Base-by-base conservation (phyloP, 768 basidiomycete genomes). In the Termitomyces sp. region DNA sequence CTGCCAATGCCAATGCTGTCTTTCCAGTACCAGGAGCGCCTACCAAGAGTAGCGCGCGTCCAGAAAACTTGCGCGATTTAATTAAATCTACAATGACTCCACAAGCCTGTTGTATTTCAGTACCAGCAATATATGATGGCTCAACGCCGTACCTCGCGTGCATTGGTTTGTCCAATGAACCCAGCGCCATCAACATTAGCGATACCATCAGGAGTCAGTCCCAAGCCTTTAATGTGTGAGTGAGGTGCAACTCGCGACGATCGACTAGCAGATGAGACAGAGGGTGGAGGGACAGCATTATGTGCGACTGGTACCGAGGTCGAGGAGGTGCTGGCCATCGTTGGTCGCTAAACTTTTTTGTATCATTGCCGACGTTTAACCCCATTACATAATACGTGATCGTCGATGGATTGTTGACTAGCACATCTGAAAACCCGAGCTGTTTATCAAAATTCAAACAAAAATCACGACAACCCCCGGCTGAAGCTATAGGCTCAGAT, bases 11-110 rank as follows among this genome's bases (percentile, higher is more conserved):
- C 28, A 98, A 83, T 0, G 97, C 97, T 0, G 97, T 99, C 76
- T 99, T 99, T 11, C 97, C 96, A 3, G 97, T 99, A 16, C 97
- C 95, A 1, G 97, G 97, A 22, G 93, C 93, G 55, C 97, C 97
- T 26, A 92, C 96, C 38, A 98, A 83, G 43, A 98, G 74, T 41
- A 98, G 77, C 0, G 94, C 94, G 57, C 95, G 84, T 24, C 97
- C 97, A 28, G 93, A 92, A 76, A 97, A 97, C 69, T 90, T 92
- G 68, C 91, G 86, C 59, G 89, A 90, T 70, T 92, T 92, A 66
- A 96, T 84, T 47, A 95, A 87, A 62, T 94, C 90, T 28, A 94
- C 90, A 26, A 91, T 84, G 30, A 96, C 87, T 14, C 93, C 92
- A 63, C 94, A 97, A 24, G 92, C 94, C 94, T 96, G 59, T 16